Evolutionary conservation across 257 asterid genomes (phyloP).

Genomic region (Gentiana macrophylla): DNA sequence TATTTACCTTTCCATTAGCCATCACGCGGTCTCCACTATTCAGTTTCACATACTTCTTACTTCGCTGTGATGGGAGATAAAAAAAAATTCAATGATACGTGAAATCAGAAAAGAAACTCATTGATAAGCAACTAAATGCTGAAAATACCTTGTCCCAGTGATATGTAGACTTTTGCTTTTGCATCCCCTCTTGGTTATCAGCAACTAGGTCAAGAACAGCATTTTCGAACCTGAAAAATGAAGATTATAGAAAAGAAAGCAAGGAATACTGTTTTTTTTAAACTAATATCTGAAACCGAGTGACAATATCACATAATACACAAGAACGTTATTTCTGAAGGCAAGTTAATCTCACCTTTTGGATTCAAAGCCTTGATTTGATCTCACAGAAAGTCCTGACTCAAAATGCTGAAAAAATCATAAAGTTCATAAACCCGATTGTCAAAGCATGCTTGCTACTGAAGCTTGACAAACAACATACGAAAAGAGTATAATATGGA

Average conservation of each 20-base stretch:
- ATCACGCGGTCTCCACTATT: slow-evolving; percentile 92
- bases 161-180: slow-evolving; percentile 61
- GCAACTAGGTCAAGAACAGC: slow-evolving; percentile 90
- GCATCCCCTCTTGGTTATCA: slow-evolving; percentile 61
- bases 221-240: slow-evolving; percentile 54
- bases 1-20: slow-evolving; percentile 86
- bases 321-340: not conserved
- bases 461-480: not conserved
- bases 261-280: no score
- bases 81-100: not conserved
- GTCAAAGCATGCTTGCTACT: not conserved
- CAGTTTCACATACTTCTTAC: slow-evolving; percentile 86
- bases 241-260: not conserved
- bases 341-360: slow-evolving; percentile 41
- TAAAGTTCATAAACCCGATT: not conserved
- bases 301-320: not conserved
- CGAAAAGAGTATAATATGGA: not conserved
- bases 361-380: slow-evolving; percentile 55
- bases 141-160: slow-evolving; percentile 91
- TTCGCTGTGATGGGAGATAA: slow-evolving; percentile 42
- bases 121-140: not conserved
- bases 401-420: slow-evolving; percentile 78
- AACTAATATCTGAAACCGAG: not conserved
- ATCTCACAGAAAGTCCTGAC: slow-evolving; percentile 79
- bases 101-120: not conserved